Conservation (phyloP, 2,329 filamentous ascomycete genomes). For the Ophiostoma tasmaniense region DNA sequence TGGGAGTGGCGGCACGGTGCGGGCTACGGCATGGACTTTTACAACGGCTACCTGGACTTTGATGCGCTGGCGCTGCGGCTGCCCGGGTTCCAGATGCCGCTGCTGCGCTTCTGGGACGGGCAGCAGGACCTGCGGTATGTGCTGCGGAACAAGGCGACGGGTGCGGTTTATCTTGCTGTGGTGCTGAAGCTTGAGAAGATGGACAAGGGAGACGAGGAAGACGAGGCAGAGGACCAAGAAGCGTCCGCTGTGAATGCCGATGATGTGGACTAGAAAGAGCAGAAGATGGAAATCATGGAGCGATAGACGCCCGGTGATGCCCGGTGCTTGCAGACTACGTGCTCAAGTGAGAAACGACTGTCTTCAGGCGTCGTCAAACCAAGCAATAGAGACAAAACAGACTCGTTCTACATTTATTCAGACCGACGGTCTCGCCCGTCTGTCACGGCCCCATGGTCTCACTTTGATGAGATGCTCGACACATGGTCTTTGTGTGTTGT, state of each 20-base stretch:
- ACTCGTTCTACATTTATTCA: no score
- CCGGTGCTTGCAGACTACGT: background rate
- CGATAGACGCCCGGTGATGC: background rate
- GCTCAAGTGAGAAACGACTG: background rate
- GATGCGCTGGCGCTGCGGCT: slow-evolving; percentile 59
- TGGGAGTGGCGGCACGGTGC: slow-evolving; percentile 48
- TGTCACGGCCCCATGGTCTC: slow-evolving; percentile 1
- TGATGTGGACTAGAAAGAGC: slow-evolving; percentile 35
- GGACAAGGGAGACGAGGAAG: slow-evolving; percentile 38
- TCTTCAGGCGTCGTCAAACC: background rate
- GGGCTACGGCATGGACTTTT: slow-evolving; percentile 60
- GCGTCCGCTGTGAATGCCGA: slow-evolving; percentile 29
- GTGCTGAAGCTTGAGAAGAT: slow-evolving; percentile 68
- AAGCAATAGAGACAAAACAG: background rate
- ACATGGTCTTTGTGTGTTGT: background rate
- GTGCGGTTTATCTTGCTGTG: slow-evolving; percentile 70
- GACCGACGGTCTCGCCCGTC: background rate
- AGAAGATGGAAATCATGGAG: background rate
- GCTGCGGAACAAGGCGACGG: slow-evolving; percentile 68
- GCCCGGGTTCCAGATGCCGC: slow-evolving; percentile 63
- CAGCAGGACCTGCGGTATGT: slow-evolving; percentile 79
- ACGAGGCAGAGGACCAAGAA: slow-evolving; percentile 5
- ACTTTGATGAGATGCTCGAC: background rate
- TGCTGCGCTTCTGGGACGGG: slow-evolving; percentile 74
- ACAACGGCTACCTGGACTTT: slow-evolving; percentile 88